phyloP scores from a whole-genome alignment of 2,329 filamentous ascomycete genomes.

The Daldinia eschscholtzii region DNA sequence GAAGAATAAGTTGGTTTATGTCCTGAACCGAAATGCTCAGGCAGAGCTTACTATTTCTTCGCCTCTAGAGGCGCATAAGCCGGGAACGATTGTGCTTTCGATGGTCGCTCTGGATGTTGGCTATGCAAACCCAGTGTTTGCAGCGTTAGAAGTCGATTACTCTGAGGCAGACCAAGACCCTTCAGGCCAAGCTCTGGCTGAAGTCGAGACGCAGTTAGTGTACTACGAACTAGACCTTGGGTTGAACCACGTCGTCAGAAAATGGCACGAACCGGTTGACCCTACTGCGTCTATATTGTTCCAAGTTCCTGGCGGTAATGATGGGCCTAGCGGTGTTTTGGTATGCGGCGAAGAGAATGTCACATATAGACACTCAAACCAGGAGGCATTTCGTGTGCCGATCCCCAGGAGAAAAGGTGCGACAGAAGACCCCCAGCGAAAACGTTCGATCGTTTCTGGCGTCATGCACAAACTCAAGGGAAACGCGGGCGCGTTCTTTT shows the following conservation, averaged over 20 bases:
- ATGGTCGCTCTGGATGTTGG: constrained; percentile 92
- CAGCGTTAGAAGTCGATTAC: constrained; percentile 93
- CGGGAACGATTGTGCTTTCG: constrained; percentile 89
- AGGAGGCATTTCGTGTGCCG: constrained; percentile 87
- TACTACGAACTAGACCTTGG: constrained; percentile 98
- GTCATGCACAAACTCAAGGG: constrained; percentile 98
- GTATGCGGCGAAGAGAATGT: constrained; percentile 96
- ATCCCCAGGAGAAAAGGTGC: constrained; percentile 89
- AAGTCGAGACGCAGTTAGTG: constrained; percentile 89
- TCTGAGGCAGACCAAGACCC: constrained; percentile 91
- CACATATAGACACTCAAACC: constrained; percentile 96
- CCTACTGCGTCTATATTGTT: constrained; percentile 90
- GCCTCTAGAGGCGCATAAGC: constrained; percentile 94
- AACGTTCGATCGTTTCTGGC: constrained; percentile 86
- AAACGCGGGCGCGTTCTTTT: constrained; percentile 90
- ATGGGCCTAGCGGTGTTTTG: constrained; percentile 93
- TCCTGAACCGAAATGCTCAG: constrained; percentile 94
- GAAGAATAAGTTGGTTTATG: constrained; percentile 99
- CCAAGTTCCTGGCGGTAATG: constrained; percentile 92
- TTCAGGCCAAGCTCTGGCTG: constrained; percentile 82
- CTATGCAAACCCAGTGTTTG: constrained; percentile 97
- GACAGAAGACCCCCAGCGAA: constrained; percentile 91
- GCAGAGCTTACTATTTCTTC: constrained; percentile 97
- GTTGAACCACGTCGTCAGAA: constrained; percentile 95
- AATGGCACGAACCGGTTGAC: constrained; percentile 95